Percentiles rank a stretch among this genome's conserved stretches.
These are phyloP conservation scores for Evernia prunastri DNA, from an alignment of 495 filamentous ascomycete genomes.

Conservation along the genomic window DNA sequence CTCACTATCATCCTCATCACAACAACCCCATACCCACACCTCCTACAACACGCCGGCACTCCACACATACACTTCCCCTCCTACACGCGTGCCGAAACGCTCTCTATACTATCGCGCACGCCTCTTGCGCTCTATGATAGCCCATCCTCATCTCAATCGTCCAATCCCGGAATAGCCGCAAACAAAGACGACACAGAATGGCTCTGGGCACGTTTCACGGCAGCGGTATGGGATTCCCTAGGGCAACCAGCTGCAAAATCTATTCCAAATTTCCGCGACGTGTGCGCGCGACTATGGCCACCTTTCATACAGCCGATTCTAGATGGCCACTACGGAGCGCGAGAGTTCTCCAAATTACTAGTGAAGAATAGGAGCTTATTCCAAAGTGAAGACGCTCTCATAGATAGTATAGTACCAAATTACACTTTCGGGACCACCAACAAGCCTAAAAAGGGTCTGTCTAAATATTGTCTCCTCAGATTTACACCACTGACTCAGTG, in stretches of 20 bases:
- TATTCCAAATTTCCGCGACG: constrained; percentile 51
- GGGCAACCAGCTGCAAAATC: constrained; percentile 59
- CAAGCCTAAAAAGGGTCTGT: constrained; percentile 14
- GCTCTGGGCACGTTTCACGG: constrained; percentile 74
- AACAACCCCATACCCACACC: constrained; percentile 59
- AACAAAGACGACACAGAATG: constrained; percentile 48
- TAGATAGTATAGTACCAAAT: constrained; percentile 58
- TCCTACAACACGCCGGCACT: constrained; percentile 63
- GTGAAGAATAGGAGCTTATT: constrained; percentile 67
- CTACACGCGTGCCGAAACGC: constrained; percentile 73
- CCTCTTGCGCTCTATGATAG: constrained; percentile 38
- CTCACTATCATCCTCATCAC: constrained; percentile 74
- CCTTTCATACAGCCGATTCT: constrained; percentile 61
- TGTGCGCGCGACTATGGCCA: constrained; percentile 59
- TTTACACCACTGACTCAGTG: constrained; percentile 3
- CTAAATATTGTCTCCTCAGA: constrained; percentile 29
- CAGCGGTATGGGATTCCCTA: constrained; percentile 66
- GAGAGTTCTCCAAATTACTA: constrained; percentile 77
- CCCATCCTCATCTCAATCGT: constrained; percentile 37
- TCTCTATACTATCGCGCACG: constrained; percentile 58
- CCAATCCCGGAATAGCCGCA: constrained; percentile 13
- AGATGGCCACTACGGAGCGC: constrained; percentile 56
- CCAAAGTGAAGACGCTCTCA: constrained; percentile 65
- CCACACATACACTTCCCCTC: constrained; percentile 79
- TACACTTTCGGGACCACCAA: constrained; percentile 50